Conservation (phyloP, 2,329 filamentous ascomycete species). For the Clonostachys chloroleuca region DNA sequence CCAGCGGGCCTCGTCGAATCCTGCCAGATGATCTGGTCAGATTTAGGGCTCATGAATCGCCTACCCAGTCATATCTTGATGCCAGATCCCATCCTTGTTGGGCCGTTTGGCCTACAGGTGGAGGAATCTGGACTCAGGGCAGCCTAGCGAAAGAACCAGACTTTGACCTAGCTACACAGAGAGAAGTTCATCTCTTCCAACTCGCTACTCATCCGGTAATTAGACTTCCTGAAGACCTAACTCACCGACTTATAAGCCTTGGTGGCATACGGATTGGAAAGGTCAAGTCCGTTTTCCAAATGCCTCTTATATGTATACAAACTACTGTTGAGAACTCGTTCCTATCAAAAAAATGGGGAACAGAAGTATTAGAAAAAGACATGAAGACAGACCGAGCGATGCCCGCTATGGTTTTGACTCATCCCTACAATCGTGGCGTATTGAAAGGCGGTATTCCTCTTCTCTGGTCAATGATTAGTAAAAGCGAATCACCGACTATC, state of each 20-base stretch:
- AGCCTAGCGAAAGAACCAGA: neutral
- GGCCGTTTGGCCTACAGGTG: neutral
- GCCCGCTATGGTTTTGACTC: too few species aligned
- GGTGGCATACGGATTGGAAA: neutral
- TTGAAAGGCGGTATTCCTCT: too few species aligned
- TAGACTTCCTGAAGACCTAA: neutral
- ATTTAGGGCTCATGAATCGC: neutral
- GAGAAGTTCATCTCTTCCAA: neutral
- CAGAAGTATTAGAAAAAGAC: neutral
- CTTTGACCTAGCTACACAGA: too few species aligned
- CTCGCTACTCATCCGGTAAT: neutral
- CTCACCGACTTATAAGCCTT: neutral
- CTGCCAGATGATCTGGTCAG: neutral
- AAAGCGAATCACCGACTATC: too few species aligned
- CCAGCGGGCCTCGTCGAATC: neutral
- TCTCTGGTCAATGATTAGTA: too few species aligned
- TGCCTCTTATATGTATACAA: neutral
- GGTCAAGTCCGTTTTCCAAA: neutral
- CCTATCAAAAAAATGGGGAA: neutral
- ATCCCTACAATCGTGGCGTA: too few species aligned
- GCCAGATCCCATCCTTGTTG: neutral
- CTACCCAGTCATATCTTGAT: neutral
- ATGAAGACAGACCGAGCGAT: neutral
- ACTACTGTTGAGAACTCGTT: neutral
- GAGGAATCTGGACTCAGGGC: neutral